A percentile compares a stretch with the other conserved stretches of the same genome.
Conservation (phyloP, 306 rosid genomes). For the Abrus pulchellus region DNA sequence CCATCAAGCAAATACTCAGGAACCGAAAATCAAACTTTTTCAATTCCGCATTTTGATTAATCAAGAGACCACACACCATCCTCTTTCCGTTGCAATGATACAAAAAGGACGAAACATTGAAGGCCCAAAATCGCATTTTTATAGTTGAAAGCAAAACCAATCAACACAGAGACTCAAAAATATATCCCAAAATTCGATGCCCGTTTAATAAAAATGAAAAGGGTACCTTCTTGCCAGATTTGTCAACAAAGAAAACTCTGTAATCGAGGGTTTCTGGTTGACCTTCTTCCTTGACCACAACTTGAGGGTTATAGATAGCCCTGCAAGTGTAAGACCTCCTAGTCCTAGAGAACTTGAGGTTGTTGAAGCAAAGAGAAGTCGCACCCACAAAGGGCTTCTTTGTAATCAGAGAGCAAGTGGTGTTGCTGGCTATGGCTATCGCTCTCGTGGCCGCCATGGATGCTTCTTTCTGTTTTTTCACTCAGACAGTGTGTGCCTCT, state of each 20-base stretch:
- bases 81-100: slow-evolving; percentile 1
- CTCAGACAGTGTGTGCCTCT: neutral
- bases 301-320: slow-evolving; percentile 80
- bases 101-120: slow-evolving; percentile 37
- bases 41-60: neutral
- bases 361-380: slow-evolving; percentile 41
- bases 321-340: slow-evolving; percentile 67
- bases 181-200: neutral
- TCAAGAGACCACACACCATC: slow-evolving; percentile 32
- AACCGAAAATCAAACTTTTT: neutral
- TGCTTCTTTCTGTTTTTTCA: neutral
- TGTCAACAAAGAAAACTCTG: slow-evolving; percentile 74
- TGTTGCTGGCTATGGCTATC: slow-evolving; percentile 61
- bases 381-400: slow-evolving; percentile 48
- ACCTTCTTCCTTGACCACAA: slow-evolving; percentile 76
- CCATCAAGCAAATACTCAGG: slow-evolving; percentile 4
- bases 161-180: neutral
- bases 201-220: neutral
- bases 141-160: slow-evolving; percentile 6
- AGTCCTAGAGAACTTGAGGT: slow-evolving; percentile 46
- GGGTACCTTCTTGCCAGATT: slow-evolving; percentile 78
- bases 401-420: slow-evolving; percentile 57
- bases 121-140: slow-evolving; percentile 35
- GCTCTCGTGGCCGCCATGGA: slow-evolving; percentile 90
- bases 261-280: slow-evolving; percentile 85